Evolutionary conservation across 441 rosid genomes (phyloP), one percentile per base, ranked within the genome.

Genomic region (Omphalea diandra): DNA sequence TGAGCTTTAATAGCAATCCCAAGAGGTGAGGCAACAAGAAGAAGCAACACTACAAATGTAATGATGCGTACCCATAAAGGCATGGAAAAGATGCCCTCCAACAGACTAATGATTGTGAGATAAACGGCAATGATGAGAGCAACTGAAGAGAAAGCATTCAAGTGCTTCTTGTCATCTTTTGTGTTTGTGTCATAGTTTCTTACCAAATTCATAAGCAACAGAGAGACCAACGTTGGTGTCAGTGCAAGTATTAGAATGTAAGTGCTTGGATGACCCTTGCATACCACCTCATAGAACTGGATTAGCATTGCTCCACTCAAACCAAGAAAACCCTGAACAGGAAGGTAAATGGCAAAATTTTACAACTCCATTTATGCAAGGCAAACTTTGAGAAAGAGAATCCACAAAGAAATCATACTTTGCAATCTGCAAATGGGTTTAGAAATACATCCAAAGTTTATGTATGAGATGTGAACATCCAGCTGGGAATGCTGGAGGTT

Each of bases 321-420:
- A 63, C 94, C 94, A 32, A 87, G 87, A 83, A 81, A 89, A 1
- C 91, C 91, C 94, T 89, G 84, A 26, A 44, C 65, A 76, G 41
- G 36, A 78, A 71, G 8, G 5, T 8, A 56, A 68, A 35, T 58
- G 14, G 22, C 40, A 31, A 15, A 20, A 24, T 15, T 29, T 59
- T 1, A 38, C 27, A 68, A 15, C 49, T 57, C 61, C 32, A 20
- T 36, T 5, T 14, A 57, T 1, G 7, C 18, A 27, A 12, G 36
- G 3, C 33, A 4, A 1, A 15, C 20, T 56, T 31, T 15, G 20
- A 56, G 20, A 56, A 5, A 31, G 61, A 14, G 38, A 7, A 56
- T 56, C 20, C 38, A 56, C 22, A 29, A 18, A 17, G 0, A 47
- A 6, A 22, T 50, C 27, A 7, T 20, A 22, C 20, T 4, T 14